Evolutionary conservation across 352 stramenopile genomes (phyloP).

Genomic region (Bremia lactucae): DNA sequence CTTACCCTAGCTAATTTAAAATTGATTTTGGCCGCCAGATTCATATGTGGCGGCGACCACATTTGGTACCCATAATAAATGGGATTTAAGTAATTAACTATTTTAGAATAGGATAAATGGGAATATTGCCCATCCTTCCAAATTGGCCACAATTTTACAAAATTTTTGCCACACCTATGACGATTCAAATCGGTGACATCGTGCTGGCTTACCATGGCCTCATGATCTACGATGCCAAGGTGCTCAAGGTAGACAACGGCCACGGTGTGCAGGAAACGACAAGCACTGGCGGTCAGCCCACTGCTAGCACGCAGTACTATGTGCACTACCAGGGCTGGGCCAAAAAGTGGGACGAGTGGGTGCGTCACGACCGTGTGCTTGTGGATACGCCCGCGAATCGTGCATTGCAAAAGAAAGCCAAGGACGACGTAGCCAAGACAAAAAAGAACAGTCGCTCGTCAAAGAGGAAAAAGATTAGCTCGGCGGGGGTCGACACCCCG

Average conservation of each 20-base stretch:
- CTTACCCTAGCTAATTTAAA: no score
- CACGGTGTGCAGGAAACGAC: constrained; percentile 31
- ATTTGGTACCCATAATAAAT: no score
- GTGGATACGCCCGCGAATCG: constrained; percentile 52
- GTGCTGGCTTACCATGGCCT: constrained; percentile 72
- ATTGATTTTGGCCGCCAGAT: no score
- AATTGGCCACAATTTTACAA: no score
- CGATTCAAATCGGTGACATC: constrained; percentile 51
- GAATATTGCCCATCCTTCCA: no score
- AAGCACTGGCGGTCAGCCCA: constrained; percentile 5
- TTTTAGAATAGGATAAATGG: no score
- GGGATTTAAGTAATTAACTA: no score
- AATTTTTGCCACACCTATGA: no score
- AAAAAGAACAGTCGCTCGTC: constrained; percentile 52
- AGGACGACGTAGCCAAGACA: constrained; percentile 26
- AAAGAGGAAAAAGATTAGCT: constrained; percentile 62
- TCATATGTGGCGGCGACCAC: no score
- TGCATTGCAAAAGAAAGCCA: constrained; percentile 42
- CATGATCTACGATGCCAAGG: constrained; percentile 82
- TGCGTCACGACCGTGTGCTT: constrained; percentile 57
- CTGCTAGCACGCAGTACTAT: constrained; percentile 61
- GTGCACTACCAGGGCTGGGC: constrained; percentile 88
- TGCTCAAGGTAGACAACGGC: constrained; percentile 73
- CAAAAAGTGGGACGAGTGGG: constrained; percentile 89
- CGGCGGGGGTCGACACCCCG: constrained; percentile 36